Conservation (phyloP, 1,284 basidiomycete genomes). For the Ceratobasidium sp. region DNA sequence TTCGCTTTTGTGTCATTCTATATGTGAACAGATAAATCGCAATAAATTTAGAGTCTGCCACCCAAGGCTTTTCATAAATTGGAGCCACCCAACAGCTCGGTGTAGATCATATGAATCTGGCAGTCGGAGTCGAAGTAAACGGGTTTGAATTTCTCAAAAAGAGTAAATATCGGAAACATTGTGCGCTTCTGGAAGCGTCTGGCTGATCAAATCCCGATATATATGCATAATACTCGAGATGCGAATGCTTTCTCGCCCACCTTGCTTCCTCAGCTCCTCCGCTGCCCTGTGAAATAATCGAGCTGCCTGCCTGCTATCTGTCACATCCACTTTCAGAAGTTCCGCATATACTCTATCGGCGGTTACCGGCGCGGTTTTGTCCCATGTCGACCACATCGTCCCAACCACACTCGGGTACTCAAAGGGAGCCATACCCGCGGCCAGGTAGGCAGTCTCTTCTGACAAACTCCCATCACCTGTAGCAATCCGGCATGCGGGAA, state of each 20-base stretch:
- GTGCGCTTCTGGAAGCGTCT: too few relatives aligned
- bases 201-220: not conserved
- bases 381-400: conserved; percentile 23
- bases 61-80: too few relatives aligned
- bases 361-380: not conserved
- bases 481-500: too few relatives aligned
- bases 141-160: too few relatives aligned
- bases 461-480: not conserved
- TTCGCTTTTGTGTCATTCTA: not conserved
- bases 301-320: not conserved
- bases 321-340: not conserved
- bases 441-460: not conserved
- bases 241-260: conserved; percentile 6
- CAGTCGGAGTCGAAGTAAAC: too few relatives aligned
- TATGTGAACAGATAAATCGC: too few relatives aligned
- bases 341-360: conserved; percentile 15
- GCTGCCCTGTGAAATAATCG: not conserved
- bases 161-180: too few relatives aligned
- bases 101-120: too few relatives aligned
- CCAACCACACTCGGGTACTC: conserved; percentile 11
- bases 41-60: too few relatives aligned
- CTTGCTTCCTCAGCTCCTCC: not conserved
- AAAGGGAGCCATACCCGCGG: not conserved
- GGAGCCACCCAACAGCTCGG: too few relatives aligned
- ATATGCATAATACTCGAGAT: not conserved